These are phyloP conservation scores for Wickerhamiella qilinensis DNA, from an alignment of 805 yeast genomes.

Conservation along the genomic window DNA sequence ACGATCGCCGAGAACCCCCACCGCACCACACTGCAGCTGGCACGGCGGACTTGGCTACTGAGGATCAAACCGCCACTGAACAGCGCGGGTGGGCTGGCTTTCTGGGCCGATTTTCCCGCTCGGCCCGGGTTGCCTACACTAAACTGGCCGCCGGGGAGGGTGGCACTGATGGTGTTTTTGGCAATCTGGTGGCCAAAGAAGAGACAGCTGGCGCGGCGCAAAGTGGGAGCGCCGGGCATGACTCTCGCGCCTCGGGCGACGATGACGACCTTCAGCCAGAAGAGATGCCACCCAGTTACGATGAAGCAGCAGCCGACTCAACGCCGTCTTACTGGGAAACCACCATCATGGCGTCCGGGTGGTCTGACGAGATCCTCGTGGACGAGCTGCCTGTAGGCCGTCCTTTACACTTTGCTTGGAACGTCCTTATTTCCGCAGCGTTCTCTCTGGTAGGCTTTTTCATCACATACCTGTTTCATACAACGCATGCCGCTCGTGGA, in stretches of 20 bases:
- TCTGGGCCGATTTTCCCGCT: not conserved
- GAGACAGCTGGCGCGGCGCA: slow-evolving; percentile 26
- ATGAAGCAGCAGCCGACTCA: slow-evolving; percentile 86
- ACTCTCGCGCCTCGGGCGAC: not conserved
- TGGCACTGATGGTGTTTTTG: slow-evolving; percentile 73
- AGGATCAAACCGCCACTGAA: no score
- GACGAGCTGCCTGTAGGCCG: slow-evolving; percentile 95
- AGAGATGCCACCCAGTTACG: slow-evolving; percentile 73
- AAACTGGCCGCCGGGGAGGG: not conserved
- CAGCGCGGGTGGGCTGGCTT: slow-evolving; percentile 2
- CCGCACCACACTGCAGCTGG: no score
- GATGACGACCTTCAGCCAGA: slow-evolving; percentile 20
- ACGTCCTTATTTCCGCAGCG: slow-evolving; percentile 69
- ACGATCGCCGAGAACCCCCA: not conserved
- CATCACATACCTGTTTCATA: slow-evolving; percentile 76
- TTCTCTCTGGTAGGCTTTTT: slow-evolving; percentile 91
- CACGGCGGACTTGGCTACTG: no score
- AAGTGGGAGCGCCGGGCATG: slow-evolving; percentile 1
- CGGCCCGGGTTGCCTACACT: not conserved
- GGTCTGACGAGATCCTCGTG: slow-evolving; percentile 73
- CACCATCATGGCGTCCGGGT: slow-evolving; percentile 59
- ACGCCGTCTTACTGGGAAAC: slow-evolving; percentile 97
- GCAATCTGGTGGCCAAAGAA: slow-evolving; percentile 83
- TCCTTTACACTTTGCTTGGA: slow-evolving; percentile 80
- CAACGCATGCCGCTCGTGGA: slow-evolving; percentile 93